Percentiles rank a stretch among this genome's conserved stretches.
These are phyloP conservation scores for Talaromyces wortmannii DNA, from an alignment of 495 filamentous ascomycete species.

Conservation along the genomic window DNA sequence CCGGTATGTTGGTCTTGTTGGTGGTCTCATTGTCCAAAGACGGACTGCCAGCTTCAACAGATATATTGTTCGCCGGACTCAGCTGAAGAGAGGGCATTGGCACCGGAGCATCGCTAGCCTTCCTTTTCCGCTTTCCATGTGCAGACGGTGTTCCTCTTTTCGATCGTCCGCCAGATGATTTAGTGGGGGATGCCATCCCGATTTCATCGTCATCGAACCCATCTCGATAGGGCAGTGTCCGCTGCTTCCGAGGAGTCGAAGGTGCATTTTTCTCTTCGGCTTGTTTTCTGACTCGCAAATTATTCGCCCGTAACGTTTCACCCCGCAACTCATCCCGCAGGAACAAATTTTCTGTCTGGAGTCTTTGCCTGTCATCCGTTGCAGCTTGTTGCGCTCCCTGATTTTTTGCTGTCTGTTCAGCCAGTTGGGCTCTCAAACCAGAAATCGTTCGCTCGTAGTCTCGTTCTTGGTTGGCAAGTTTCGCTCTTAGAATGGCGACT, in stretches of 20 bases:
- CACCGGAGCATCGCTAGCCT: constrained; percentile 42
- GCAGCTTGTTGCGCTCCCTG: constrained; percentile 50
- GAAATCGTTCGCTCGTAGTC: constrained; percentile 50
- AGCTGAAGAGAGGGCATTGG: constrained; percentile 38
- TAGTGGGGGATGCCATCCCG: constrained; percentile 49
- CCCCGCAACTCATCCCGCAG: constrained; percentile 59
- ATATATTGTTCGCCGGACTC: constrained; percentile 16
- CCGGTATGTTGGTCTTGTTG: background rate
- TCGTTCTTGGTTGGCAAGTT: constrained; percentile 45
- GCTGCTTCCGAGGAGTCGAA: constrained; percentile 54
- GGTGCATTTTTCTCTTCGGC: constrained; percentile 26
- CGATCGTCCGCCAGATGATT: constrained; percentile 35
- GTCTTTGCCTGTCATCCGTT: constrained; percentile 49
- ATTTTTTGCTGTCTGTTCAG: constrained; percentile 46
- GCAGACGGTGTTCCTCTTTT: constrained; percentile 53
- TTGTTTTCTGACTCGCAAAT: constrained; percentile 36
- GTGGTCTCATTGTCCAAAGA: background rate
- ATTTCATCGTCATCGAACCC: constrained; percentile 72
- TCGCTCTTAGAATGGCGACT: constrained; percentile 60
- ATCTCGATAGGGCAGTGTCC: constrained; percentile 52
- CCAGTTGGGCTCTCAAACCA: constrained; percentile 45
- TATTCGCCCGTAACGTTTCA: constrained; percentile 41
- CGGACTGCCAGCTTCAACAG: background rate
- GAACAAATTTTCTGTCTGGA: constrained; percentile 59
- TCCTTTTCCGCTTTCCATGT: constrained; percentile 57